Evolutionary conservation across 140 eudicot genomes (phyloP), one percentile per base, ranked within the genome.

Genomic region (Oenanthe javanica): DNA sequence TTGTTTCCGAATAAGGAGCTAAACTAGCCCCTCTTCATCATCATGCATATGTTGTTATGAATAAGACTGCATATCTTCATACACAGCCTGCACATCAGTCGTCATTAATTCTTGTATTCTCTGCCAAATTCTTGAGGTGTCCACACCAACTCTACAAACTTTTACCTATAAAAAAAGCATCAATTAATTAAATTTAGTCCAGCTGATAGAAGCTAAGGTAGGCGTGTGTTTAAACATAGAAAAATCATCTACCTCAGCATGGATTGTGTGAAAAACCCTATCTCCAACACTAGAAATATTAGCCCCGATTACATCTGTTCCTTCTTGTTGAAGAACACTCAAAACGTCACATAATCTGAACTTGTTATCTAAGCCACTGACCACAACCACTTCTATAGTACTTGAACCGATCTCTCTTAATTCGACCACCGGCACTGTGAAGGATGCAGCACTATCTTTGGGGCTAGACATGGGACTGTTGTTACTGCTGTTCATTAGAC

Each of bases 311-410:
- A 86, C 86, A 46, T 82, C 82, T 77, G 82, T 72, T 55, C 89
- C 86, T 83, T 77, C 89, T 66, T 86, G 80, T 23, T 82, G 80
- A 43, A 86, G 80, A 69, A 80, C 40, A 4, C 69, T 72, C 0
- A 86, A 71, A 7, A 80, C 80, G 71, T 83, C n/a, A 23, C 43
- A n/a, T 2, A 86, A 19, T 78, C 48, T 80, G 72, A 80, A 77
- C 14, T 79, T 80, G 66, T 76, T 83, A 25, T 38, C 16, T 16
- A 67, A 83, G 38, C 61, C 86, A 77, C 61, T 83, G 0, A 80
- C 55, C 59, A 86, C 38, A 69, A 80, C 57, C 7, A 86, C 83
- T 77, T 83, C 86, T 25, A 86, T 25, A 16, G 31, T 67, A 67
- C 43, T 57, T 8, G 82, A 80, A 38, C 82, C 89, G 38, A 83